These are phyloP conservation scores for Fusarium nelsonii DNA, from an alignment of 2,329 filamentous ascomycete species.

Conservation along the genomic window DNA sequence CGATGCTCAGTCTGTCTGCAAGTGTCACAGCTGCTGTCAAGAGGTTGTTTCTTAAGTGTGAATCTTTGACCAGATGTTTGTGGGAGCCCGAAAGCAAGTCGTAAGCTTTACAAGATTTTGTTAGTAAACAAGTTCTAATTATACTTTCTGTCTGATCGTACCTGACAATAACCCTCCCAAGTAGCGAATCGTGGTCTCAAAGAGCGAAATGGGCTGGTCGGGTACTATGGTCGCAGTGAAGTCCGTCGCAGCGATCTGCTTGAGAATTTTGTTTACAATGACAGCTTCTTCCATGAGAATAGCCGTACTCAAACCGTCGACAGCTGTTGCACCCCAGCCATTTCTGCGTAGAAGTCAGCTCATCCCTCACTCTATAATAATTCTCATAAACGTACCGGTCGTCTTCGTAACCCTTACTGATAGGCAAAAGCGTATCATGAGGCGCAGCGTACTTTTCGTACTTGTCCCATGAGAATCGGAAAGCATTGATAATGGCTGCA, in stretches of 20 bases:
- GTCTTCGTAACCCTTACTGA: constrained; percentile 25
- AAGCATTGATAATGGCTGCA: constrained; percentile 20
- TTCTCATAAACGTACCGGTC: constrained; percentile 18
- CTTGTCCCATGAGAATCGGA: constrained; percentile 40
- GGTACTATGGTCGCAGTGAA: constrained; percentile 23
- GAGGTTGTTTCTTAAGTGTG: neutral
- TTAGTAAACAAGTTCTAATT: neutral
- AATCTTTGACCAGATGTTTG: constrained; percentile 16
- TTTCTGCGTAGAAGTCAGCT: constrained; percentile 12
- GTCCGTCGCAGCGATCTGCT: constrained; percentile 31
- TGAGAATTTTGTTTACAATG: constrained; percentile 34
- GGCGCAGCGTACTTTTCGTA: constrained; percentile 37
- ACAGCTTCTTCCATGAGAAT: constrained; percentile 36
- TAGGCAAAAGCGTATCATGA: constrained; percentile 34
- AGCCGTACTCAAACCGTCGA: constrained; percentile 38
- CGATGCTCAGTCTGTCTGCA: constrained; percentile 34
- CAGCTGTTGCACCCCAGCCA: constrained; percentile 41
- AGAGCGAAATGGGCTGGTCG: constrained; percentile 25
- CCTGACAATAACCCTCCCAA: constrained; percentile 37
- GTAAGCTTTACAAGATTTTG: constrained; percentile 9
- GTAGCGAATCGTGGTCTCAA: constrained; percentile 40
- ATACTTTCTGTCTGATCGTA: neutral
- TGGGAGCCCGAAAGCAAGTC: constrained; percentile 31
- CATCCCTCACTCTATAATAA: fast-evolving
- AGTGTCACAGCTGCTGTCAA: constrained; percentile 11